Conservation (phyloP, 2,329 filamentous ascomycete species). For the Chaetothyriales sp. region DNA sequence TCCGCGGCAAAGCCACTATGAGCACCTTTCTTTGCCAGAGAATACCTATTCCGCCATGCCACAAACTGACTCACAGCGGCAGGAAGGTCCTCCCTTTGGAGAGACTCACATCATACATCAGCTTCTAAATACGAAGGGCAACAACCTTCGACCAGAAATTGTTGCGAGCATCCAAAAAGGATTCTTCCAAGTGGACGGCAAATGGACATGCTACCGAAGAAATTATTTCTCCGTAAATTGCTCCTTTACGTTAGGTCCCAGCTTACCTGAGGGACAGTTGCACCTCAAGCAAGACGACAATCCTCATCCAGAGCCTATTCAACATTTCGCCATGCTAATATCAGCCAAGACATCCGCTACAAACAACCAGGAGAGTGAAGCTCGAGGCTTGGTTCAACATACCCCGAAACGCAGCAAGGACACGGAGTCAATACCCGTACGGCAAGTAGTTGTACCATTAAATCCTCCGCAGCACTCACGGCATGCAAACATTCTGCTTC, state of each 20-base stretch:
- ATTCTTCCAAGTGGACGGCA: slow-evolving; percentile 65
- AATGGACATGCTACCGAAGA: slow-evolving; percentile 84
- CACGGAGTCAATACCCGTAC: slow-evolving; percentile 58
- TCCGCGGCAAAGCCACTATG: neutral
- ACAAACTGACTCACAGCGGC: slow-evolving; percentile 9
- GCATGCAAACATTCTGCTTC: slow-evolving; percentile 15
- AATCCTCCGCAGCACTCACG: slow-evolving; percentile 40
- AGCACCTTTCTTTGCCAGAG: neutral
- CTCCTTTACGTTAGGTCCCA: slow-evolving; percentile 59
- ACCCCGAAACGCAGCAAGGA: slow-evolving; percentile 86
- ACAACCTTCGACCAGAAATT: slow-evolving; percentile 56
- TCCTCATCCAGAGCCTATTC: slow-evolving; percentile 42
- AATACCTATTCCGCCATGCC: neutral
- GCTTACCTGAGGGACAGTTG: slow-evolving; percentile 39
- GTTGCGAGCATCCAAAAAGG: slow-evolving; percentile 75
- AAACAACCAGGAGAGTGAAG: slow-evolving; percentile 59
- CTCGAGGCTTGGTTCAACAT: slow-evolving; percentile 75
- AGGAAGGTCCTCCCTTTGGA: slow-evolving; percentile 31
- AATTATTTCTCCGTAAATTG: slow-evolving; percentile 85
- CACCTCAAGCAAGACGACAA: slow-evolving; percentile 38
- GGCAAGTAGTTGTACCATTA: slow-evolving; percentile 46
- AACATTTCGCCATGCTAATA: slow-evolving; percentile 69
- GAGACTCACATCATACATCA: slow-evolving; percentile 26
- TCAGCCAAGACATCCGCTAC: slow-evolving; percentile 48
- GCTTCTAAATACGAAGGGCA: slow-evolving; percentile 23